Conservation (phyloP, 441 rosid genomes). For the Syzygium malaccense region DNA sequence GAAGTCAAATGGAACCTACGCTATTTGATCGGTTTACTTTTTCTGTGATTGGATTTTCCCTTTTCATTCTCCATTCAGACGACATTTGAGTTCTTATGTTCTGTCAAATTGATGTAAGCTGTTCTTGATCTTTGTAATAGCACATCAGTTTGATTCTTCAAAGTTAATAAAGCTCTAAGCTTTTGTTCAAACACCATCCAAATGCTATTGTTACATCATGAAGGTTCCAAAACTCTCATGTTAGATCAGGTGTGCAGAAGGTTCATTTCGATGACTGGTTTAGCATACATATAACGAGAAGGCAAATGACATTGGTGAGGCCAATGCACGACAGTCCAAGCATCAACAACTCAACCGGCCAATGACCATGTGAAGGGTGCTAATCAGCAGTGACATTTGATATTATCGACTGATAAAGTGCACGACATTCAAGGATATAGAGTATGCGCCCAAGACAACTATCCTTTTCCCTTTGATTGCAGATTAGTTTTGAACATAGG, state of each 20-base stretch:
- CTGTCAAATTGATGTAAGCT: neutral
- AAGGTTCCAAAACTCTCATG: neutral
- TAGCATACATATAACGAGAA: neutral
- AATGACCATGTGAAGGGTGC: neutral
- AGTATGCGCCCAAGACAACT: neutral
- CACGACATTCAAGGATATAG: neutral
- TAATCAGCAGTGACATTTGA: neutral
- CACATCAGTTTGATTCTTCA: neutral
- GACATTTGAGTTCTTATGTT: neutral
- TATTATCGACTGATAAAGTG: neutral
- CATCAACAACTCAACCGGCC: neutral
- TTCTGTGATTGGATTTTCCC: neutral
- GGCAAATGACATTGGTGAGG: neutral
- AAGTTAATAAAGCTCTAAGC: neutral
- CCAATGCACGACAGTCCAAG: neutral
- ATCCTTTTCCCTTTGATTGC: neutral
- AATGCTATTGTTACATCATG: neutral
- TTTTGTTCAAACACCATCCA: neutral
- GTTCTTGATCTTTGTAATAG: neutral
- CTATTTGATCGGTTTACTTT: neutral
- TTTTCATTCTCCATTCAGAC: neutral
- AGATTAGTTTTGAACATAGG: neutral
- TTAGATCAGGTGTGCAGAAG: neutral
- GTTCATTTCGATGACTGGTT: neutral
- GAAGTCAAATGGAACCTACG: neutral